Evolutionary conservation across 1,284 basidiomycete species (phyloP), one percentile per base, ranked within the genome.

Genomic region (Laetiporus sulphureus): DNA sequence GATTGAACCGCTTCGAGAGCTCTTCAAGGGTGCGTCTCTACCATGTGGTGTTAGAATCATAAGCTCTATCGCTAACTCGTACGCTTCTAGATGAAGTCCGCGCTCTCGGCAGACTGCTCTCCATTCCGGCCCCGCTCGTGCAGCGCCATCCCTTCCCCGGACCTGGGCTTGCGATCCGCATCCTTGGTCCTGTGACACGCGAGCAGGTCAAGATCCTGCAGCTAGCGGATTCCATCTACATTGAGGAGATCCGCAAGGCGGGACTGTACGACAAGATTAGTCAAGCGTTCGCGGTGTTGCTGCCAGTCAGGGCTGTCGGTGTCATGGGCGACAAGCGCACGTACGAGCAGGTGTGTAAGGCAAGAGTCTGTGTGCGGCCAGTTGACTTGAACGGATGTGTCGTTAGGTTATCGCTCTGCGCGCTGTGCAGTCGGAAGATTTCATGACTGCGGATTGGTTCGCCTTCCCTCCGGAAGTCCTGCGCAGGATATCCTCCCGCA

Each of bases 71-170:
- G 31, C 18, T 38, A 6, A 31, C 18, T 3, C 10, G 15, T 30
- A 22, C 16, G 11, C 36, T 36, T 29, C 12, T 51, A 94, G 95
- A 99, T 64, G 96, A 99, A 67, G 96, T 99, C 36, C 86, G 96
- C 44, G 88, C 84, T 0, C 78, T 99, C 41, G 96, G 96, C 41
- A 80, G 88, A 45, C 73, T 99, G 15, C 79, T 99, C 41, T 75
- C 78, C 46, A 99, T 99, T 55, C 95, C 96, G 22, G 83, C 83
- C 4, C 91, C 91, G 50, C 79, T 99, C 32, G 95, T 99, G 22
- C 90, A 92, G 51, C 82, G 96, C 5, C 96, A 99, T 66, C 96
- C 96, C n/a, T 99, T 99, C 83, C 96, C 96, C 16, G 96, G 95
- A 2, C 96, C 96, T 2, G 96, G 95, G 41, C 83, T 99, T 34